These are phyloP conservation scores for Cornus florida DNA, from an alignment of 148 eudicot genomes.

Conservation along the genomic window DNA sequence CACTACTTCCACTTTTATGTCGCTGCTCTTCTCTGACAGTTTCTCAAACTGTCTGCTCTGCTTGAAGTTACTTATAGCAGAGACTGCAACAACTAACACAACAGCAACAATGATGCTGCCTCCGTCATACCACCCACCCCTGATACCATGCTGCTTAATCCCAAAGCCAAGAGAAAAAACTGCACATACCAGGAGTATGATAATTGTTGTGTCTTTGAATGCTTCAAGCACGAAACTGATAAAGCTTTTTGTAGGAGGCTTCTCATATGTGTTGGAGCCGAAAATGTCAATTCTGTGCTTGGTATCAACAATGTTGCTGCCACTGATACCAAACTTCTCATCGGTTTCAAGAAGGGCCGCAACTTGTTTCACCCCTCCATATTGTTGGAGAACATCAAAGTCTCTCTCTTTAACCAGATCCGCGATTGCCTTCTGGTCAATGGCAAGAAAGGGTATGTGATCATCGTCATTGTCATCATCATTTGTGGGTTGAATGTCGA, in stretches of 20 bases:
- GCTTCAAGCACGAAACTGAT: background rate
- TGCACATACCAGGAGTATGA: background rate
- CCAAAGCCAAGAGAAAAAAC: conserved; percentile 3
- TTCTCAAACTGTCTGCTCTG: conserved; percentile 27
- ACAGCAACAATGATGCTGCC: conserved; percentile 53
- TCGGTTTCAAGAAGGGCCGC: background rate
- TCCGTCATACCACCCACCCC: conserved; percentile 59
- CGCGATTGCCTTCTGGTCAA: background rate
- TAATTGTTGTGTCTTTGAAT: background rate
- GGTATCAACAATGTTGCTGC: background rate
- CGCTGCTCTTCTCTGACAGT: background rate
- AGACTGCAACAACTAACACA: conserved; percentile 39
- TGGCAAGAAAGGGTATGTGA: background rate
- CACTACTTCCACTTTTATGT: conserved; percentile 15
- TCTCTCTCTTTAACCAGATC: background rate
- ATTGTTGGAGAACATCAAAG: background rate
- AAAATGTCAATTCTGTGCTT: background rate
- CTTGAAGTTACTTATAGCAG: conserved; percentile 36
- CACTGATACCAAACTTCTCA: background rate
- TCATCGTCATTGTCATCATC: no score
- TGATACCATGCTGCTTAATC: conserved; percentile 26
- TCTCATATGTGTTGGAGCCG: background rate
- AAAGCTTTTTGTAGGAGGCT: conserved; percentile 1
- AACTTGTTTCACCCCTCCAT: background rate
- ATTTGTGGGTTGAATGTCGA: background rate